Conservation (phyloP, 495 filamentous ascomycete species). For the Astrothelium macrocarpum region DNA sequence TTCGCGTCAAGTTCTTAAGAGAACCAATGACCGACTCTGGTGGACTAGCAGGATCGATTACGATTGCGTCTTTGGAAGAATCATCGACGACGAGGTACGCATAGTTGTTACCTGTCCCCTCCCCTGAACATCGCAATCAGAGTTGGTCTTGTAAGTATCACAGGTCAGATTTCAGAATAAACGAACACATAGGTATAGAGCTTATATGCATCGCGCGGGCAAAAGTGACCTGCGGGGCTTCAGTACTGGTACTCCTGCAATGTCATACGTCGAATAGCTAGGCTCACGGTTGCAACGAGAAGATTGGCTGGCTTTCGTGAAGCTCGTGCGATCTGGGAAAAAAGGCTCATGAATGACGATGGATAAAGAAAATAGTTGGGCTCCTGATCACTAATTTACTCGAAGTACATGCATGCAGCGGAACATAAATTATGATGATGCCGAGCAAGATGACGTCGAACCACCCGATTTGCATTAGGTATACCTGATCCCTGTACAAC, state of each 20-base stretch:
- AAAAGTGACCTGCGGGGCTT: slow-evolving; percentile 6
- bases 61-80: slow-evolving; percentile 79
- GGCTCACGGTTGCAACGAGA: background rate
- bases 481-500: too few species aligned
- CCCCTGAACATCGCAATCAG: slow-evolving; percentile 53
- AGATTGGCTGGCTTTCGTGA: background rate
- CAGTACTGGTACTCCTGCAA: background rate
- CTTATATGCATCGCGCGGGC: slow-evolving; percentile 78
- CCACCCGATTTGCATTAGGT: too few species aligned
- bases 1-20: background rate
- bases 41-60: slow-evolving; percentile 90
- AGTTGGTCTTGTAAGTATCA: background rate
- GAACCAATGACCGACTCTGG: slow-evolving; percentile 55
- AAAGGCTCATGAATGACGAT: background rate
- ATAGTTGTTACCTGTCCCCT: slow-evolving; percentile 86
- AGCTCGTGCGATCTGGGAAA: background rate
- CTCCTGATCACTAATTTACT: too few species aligned
- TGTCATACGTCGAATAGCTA: too few species aligned
- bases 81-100: slow-evolving; percentile 93
- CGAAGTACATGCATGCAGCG: too few species aligned
- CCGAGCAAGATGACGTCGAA: background rate
- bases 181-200: slow-evolving; percentile 96
- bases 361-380: background rate
- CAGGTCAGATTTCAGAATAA: background rate
- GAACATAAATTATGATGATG: background rate